These are phyloP conservation scores for Eucalyptus marginata DNA, from an alignment of 345 rosid species.

Conservation along the genomic window DNA sequence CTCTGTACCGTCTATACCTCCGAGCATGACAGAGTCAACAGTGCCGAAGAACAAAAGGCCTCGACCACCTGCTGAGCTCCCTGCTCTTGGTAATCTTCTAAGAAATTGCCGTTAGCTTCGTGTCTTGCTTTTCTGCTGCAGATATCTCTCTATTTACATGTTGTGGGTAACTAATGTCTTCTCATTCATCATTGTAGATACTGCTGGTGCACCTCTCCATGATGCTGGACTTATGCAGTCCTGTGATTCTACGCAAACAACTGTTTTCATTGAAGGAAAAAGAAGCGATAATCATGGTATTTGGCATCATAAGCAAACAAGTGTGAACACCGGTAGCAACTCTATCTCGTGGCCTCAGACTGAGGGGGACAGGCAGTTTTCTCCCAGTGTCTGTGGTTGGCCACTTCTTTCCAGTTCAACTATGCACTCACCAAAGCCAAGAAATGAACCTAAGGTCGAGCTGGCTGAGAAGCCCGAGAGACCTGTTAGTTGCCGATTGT, in stretches of 20 bases:
- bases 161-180: background rate
- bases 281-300: slow-evolving; percentile 19
- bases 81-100: slow-evolving; percentile 15
- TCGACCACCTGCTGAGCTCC: slow-evolving; percentile 32
- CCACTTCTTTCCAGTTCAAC: slow-evolving; percentile 26
- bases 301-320: slow-evolving; percentile 39
- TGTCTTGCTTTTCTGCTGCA: background rate
- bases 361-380: slow-evolving; percentile 35
- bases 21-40: slow-evolving; percentile 28
- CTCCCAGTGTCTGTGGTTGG: slow-evolving; percentile 36
- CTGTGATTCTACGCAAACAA: slow-evolving; percentile 30
- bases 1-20: slow-evolving; percentile 27
- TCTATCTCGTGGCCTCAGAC: slow-evolving; percentile 20
- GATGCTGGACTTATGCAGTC: slow-evolving; percentile 34
- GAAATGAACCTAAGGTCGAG: slow-evolving; percentile 20
- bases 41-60: slow-evolving; percentile 58
- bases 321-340: slow-evolving; percentile 14
- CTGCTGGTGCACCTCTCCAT: slow-evolving; percentile 42
- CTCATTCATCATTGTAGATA: background rate
- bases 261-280: slow-evolving; percentile 28
- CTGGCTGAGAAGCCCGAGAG: slow-evolving; percentile 35
- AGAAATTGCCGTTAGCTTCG: background rate
- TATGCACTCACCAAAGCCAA: slow-evolving; percentile 18
- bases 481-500: slow-evolving; percentile 38
- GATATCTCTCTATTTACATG: background rate